Base-by-base conservation (phyloP, 441 rosid genomes). In the Populus trichocarpa region DNA sequence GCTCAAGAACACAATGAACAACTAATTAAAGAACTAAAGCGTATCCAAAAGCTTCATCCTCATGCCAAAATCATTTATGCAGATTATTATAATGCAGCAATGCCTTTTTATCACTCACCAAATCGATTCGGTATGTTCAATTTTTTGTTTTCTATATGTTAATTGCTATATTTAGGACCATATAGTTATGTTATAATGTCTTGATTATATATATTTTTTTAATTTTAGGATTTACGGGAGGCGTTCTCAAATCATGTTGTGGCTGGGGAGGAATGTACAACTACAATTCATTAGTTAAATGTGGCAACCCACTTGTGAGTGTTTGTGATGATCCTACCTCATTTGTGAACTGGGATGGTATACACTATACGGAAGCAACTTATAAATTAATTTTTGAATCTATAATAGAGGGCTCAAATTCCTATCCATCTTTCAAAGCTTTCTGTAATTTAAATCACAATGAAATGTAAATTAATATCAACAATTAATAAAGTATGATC, bases 51-150 rank as follows among this genome's bases (percentile, higher is more conserved):
- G 63, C 79, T 86, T 5, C 79, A 86, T 13, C 77, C 91, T 35
- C 75, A 42, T 72, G 81, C 81, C 66, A 86, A 78, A 46, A 81
- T 90, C n/a, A 38, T 88, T n/a, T 90, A 87, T 6, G 90, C 77
- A 0, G 89, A 88, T 70, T 87, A 82, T 73, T 86, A 85, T 88
- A 85, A 80, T 22, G 66, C 82, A 23, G 2, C 77, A 0, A 68
- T 67, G 61, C 81, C 12, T 0, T 5, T 88, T 42, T 75, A 82
- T 70, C 74, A 57, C 35, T 81, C 86, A 10, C 91, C 93, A 22
- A 11, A 74, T 6, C 72, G 63, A 72, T 88, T 76, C 23, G 93
- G 93, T 90, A 78, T 16, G n/a, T 32, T 57, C 35, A 7, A 2
- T 26, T 50, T n/a, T 18, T 57, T 11, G 3, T 20, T 14, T 26